Conservation (phyloP, 257 asterid species). For the Voacanga thouarsii region DNA sequence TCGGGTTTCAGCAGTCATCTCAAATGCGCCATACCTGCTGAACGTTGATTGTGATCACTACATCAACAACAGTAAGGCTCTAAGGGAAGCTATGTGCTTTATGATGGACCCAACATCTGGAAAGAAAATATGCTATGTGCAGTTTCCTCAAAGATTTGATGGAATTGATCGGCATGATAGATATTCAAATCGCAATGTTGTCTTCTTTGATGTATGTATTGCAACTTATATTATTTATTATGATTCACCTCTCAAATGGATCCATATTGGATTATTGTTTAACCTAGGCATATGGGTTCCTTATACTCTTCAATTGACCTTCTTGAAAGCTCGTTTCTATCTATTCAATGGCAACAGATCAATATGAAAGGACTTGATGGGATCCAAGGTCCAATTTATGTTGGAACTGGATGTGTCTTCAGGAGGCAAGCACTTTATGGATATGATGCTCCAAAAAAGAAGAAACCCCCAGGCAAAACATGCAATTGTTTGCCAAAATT, state of each 20-base stretch:
- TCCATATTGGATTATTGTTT: not conserved
- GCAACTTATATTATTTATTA: not conserved
- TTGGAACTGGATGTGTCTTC: conserved; percentile 96
- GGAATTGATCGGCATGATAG: conserved; percentile 95
- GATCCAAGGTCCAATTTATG: conserved; percentile 96
- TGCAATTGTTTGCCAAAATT: conserved; percentile 94
- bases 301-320: conserved; percentile 1
- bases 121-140: conserved; percentile 94
- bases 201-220: conserved; percentile 81
- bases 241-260: not conserved
- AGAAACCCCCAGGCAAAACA: conserved; percentile 83
- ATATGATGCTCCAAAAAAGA: conserved; percentile 86
- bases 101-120: conserved; percentile 99
- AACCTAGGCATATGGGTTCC: not conserved
- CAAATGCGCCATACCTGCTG: conserved; percentile 91
- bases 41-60: conserved; percentile 99
- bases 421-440: conserved; percentile 96
- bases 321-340: conserved; percentile 21
- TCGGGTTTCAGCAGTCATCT: conserved; percentile 92
- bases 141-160: conserved; percentile 95
- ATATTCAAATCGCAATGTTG: conserved; percentile 93
- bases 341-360: conserved; percentile 44
- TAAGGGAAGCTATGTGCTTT: conserved; percentile 97
- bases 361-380: conserved; percentile 99
- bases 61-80: conserved; percentile 92